Conservation (phyloP, 2,329 filamentous ascomycete genomes). For the Colletotrichum abscissum region DNA sequence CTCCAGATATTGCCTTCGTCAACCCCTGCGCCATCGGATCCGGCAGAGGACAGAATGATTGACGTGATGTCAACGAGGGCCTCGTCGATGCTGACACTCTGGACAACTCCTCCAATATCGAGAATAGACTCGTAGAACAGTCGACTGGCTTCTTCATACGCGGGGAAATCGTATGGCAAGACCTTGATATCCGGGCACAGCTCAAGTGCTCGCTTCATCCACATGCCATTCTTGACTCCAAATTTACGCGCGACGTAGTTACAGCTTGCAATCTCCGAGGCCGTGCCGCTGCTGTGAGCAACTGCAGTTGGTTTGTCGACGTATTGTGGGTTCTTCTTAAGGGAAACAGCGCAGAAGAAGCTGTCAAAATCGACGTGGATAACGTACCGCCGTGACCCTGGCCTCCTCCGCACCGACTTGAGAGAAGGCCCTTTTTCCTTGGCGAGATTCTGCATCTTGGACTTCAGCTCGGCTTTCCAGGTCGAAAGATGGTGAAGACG, state of each 20-base stretch:
- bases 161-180: slow-evolving; percentile 94
- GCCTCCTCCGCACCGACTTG: slow-evolving; percentile 61
- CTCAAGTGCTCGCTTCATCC: slow-evolving; percentile 92
- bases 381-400: slow-evolving; percentile 81
- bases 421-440: slow-evolving; percentile 69
- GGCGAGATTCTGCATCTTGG: slow-evolving; percentile 84
- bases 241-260: slow-evolving; percentile 91
- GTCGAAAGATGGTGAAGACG: slow-evolving; percentile 93
- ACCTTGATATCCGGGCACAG: slow-evolving; percentile 88
- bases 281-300: slow-evolving; percentile 85
- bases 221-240: slow-evolving; percentile 98
- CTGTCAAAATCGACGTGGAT: slow-evolving; percentile 98
- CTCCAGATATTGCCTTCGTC: slow-evolving; percentile 77
- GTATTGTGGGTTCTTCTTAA: slow-evolving; percentile 80
- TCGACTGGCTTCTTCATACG: slow-evolving; percentile 90
- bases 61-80: slow-evolving; percentile 86
- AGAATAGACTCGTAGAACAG: slow-evolving; percentile 90
- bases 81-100: slow-evolving; percentile 98
- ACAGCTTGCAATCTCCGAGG: slow-evolving; percentile 96
- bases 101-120: slow-evolving; percentile 82
- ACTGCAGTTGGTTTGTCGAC: slow-evolving; percentile 86
- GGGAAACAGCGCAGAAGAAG: slow-evolving; percentile 95
- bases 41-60: slow-evolving; percentile 73
- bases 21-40: slow-evolving; percentile 72
- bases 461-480: slow-evolving; percentile 96